Conservation (phyloP, 2,329 filamentous ascomycete genomes). For the Fusarium albosuccineum region DNA sequence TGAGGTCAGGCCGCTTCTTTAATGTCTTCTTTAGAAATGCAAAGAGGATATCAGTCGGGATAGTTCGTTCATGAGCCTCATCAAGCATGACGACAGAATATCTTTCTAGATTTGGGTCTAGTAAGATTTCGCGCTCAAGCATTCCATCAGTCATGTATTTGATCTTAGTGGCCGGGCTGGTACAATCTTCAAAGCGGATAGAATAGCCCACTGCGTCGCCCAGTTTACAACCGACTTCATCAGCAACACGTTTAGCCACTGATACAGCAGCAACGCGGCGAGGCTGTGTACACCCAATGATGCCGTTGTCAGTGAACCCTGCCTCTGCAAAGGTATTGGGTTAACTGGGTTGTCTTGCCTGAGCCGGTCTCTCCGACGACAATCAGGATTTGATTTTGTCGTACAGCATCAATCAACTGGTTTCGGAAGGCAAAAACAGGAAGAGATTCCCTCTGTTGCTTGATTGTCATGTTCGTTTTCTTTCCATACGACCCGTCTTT, state of each 20-base stretch:
- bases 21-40: conserved; percentile 55
- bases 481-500: conserved; percentile 87
- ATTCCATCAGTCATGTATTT: conserved; percentile 96
- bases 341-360: conserved; percentile 17
- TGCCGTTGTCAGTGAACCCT: conserved; percentile 83
- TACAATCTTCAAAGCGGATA: conserved; percentile 89
- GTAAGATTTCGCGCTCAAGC: conserved; percentile 89
- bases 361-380: conserved; percentile 75
- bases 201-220: conserved; percentile 89
- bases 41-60: conserved; percentile 86
- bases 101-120: conserved; percentile 82
- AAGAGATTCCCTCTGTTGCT: conserved; percentile 90
- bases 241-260: conserved; percentile 86
- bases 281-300: conserved; percentile 91
- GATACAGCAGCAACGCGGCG: conserved; percentile 94
- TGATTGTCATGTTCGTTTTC: conserved; percentile 90
- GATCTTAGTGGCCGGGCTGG: conserved; percentile 83
- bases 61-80: conserved; percentile 89
- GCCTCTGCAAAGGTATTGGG: conserved; percentile 17
- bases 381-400: conserved; percentile 90
- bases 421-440: conserved; percentile 91
- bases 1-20: not conserved
- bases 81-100: conserved; percentile 91
- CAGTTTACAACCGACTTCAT: conserved; percentile 86
- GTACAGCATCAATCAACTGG: conserved; percentile 88